These are phyloP conservation scores for Porphyrellus cyaneotinctus DNA, from an alignment of 768 basidiomycete genomes.

Conservation along the genomic window DNA sequence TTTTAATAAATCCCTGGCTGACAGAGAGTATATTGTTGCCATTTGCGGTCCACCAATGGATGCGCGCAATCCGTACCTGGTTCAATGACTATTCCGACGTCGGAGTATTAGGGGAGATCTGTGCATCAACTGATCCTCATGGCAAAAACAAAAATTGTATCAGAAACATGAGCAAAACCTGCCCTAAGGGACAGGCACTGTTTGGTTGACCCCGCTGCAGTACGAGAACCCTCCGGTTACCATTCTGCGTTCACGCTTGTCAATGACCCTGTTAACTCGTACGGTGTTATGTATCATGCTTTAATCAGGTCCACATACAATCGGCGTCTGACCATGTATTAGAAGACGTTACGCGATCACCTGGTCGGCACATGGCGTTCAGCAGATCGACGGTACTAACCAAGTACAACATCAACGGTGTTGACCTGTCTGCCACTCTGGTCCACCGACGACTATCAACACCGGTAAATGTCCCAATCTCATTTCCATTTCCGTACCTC, in stretches of 20 bases:
- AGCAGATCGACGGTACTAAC: conserved; percentile 30
- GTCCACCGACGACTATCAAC: conserved; percentile 39
- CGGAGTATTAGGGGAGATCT: conserved; percentile 44
- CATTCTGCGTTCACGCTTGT: conserved; percentile 39
- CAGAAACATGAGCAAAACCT: neutral
- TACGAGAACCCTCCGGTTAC: conserved; percentile 38
- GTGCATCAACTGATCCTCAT: conserved; percentile 27
- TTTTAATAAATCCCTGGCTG: conserved; percentile 40
- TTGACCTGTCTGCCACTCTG: conserved; percentile 25
- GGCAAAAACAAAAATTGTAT: conserved; percentile 34
- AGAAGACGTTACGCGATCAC: conserved; percentile 22
- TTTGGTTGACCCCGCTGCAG: conserved; percentile 20
- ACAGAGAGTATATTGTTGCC: conserved; percentile 34
- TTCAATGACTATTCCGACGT: conserved; percentile 35
- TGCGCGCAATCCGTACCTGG: conserved; percentile 39
- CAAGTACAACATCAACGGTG: conserved; percentile 31
- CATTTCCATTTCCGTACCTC: neutral
- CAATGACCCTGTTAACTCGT: conserved; percentile 38
- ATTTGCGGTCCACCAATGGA: conserved; percentile 39
- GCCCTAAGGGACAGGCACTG: neutral
- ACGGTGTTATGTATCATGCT: conserved; percentile 42
- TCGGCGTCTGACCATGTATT: conserved; percentile 34
- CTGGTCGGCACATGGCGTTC: conserved; percentile 36
- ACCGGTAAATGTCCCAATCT: conserved; percentile 25
- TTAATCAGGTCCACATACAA: conserved; percentile 37